These are phyloP conservation scores for Cicer chorassanicum DNA, from an alignment of 306 rosid species.

Conservation along the genomic window DNA sequence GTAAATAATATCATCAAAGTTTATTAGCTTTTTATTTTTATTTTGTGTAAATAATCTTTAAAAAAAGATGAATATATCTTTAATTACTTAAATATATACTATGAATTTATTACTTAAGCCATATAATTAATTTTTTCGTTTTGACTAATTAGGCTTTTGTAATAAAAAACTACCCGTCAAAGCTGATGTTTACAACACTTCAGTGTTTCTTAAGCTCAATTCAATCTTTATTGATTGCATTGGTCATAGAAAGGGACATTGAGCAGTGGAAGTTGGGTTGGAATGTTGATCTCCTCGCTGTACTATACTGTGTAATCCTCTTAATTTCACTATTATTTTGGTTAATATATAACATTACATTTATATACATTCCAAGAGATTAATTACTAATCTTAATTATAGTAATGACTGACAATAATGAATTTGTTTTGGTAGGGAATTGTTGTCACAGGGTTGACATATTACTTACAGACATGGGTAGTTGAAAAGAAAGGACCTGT, in stretches of 20 bases:
- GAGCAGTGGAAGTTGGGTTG: conserved; percentile 73
- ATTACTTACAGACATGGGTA: conserved; percentile 72
- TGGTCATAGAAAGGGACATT: conserved; percentile 66
- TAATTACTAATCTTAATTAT: not conserved
- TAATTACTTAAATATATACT: too few species aligned
- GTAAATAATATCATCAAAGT: too few species aligned
- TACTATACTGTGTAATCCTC: conserved; percentile 68
- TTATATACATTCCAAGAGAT: not conserved
- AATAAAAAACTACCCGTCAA: conserved; percentile 64
- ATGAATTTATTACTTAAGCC: too few species aligned
- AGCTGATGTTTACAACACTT: conserved; percentile 64
- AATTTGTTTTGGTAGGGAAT: conserved; percentile 55
- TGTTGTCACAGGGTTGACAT: conserved; percentile 70
- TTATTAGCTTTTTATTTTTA: too few species aligned
- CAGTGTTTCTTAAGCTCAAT: conserved; percentile 64
- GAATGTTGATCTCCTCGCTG: conserved; percentile 65
- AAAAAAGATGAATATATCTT: too few species aligned
- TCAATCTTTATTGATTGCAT: conserved; percentile 63
- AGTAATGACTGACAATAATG: not conserved
- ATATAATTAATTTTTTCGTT: not conserved
- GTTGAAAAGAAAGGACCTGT: conserved; percentile 81
- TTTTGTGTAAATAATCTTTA: too few species aligned
- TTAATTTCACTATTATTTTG: not conserved
- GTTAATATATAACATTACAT: not conserved
- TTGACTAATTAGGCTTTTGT: conserved; percentile 52